A percentile compares a stretch with the other conserved stretches of the same genome.
Evolutionary conservation across 169 alveolate species (phyloP).

Genomic region (Theileria orientalis): DNA sequence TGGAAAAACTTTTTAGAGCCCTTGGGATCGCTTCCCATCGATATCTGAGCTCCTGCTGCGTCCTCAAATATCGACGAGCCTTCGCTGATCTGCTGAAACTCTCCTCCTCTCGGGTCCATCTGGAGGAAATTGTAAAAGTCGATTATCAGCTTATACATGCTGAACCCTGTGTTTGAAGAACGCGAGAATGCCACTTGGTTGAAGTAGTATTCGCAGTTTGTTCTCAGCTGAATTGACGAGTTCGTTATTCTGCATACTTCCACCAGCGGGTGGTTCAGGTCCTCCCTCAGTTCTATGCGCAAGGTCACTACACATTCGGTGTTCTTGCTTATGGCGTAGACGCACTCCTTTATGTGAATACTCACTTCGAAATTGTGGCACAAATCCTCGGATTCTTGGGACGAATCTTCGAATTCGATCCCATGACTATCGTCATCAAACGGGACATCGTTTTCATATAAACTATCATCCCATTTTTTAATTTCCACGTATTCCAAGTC

Average conservation of each 20-base stretch:
- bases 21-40: background rate
- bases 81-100: background rate
- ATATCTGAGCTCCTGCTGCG: background rate
- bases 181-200: constrained; percentile 1
- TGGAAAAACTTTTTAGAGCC: background rate
- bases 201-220: constrained; percentile 2
- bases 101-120: constrained; percentile 1
- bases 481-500: constrained; percentile 39
- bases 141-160: background rate
- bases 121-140: constrained; percentile 42
- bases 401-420: constrained; percentile 42
- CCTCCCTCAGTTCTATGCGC: constrained; percentile 27
- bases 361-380: constrained; percentile 23
- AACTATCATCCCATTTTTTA: constrained; percentile 25
- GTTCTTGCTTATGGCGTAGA: constrained; percentile 24
- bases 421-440: constrained; percentile 28
- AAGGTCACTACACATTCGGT: constrained; percentile 33
- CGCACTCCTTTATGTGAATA: constrained; percentile 15
- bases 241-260: constrained; percentile 28
- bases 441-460: background rate
- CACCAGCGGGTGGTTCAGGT: constrained; percentile 2
- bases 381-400: background rate
- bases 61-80: background rate
- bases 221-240: constrained; percentile 1
- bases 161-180: background rate